phyloP scores from a whole-genome alignment of 805 yeast genomes.

The Saccharomycopsis sp. region DNA sequence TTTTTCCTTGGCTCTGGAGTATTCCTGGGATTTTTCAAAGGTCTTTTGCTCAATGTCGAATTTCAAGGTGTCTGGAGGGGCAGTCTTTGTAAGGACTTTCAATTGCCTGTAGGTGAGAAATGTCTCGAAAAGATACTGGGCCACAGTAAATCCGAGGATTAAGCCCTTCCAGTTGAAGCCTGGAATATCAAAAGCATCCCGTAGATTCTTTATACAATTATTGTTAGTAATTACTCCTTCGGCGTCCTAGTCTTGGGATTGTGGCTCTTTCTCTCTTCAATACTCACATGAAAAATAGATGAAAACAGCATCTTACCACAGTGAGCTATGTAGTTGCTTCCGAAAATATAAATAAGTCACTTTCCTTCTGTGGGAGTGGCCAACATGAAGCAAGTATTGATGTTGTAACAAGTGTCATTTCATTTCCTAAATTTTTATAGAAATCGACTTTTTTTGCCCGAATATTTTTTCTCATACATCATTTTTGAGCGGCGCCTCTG shows the following conservation, averaged over 20 bases:
- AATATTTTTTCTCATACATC: too few relatives aligned
- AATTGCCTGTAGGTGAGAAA: slow-evolving; percentile 75
- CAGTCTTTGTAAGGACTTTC: slow-evolving; percentile 45
- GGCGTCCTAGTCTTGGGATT: neutral
- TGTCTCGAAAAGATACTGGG: slow-evolving; percentile 69
- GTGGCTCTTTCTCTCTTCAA: neutral
- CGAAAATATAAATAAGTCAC: too few relatives aligned
- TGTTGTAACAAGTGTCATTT: too few relatives aligned
- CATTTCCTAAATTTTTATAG: too few relatives aligned
- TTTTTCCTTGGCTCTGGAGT: slow-evolving; percentile 70
- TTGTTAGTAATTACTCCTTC: neutral
- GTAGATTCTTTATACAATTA: slow-evolving; percentile 31
- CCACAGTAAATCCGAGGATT: slow-evolving; percentile 65
- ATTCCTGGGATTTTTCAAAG: slow-evolving; percentile 67
- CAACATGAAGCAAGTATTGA: too few relatives aligned
- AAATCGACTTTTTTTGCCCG: too few relatives aligned
- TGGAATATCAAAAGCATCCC: slow-evolving; percentile 55
- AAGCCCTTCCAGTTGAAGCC: slow-evolving; percentile 74
- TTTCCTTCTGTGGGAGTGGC: too few relatives aligned
- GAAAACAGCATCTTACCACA: neutral
- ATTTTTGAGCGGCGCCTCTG: too few relatives aligned
- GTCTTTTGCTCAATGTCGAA: slow-evolving; percentile 66
- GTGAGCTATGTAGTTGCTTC: neutral
- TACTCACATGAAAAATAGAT: neutral
- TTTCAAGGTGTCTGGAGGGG: slow-evolving; percentile 64